Base-by-base conservation (phyloP, 495 filamentous ascomycete genomes). In the Penicillium taxi region DNA sequence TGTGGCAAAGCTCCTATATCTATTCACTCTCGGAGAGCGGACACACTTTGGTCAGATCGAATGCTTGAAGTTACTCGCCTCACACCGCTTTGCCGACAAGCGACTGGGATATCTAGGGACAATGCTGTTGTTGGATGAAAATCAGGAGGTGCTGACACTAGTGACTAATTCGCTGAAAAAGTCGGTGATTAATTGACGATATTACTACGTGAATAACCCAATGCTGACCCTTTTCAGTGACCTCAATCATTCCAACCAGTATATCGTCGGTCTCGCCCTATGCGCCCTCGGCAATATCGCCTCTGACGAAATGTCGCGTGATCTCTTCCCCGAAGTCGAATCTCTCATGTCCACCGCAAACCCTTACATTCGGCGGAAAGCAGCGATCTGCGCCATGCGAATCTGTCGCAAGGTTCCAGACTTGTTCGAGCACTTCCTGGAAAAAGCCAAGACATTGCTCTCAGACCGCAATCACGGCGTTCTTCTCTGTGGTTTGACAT, bases 1-100 rank as follows among this genome's bases (percentile, higher is more conserved):
- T 74, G 93, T 98, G 40, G 89, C 91, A 44, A 98, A 98, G 59
- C 77, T 98, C 13, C 74, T 98, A 25, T 98, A 98, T 53, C 85
- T 98, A 35, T 98, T 98, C 59, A 98, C 91, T 2, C 76, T 98
- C n/a, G 91, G 91, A 39, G 91, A 98, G 61, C 76, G 91, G 41
- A 98, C 91, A 42, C 91, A 98, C 67, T 98, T 98, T 56, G 91
- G 91, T 35, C 91, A 98, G 69, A 96, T 98, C 63, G 91, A 98
- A 81, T 98, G 91, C 63, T 74, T 98, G 55, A 98, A 96, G 64
- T 74, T 98, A 28, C 77, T 98, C 12, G 91, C 91, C 37, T 96
- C 93, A 8, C 89, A 93, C 41, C 84, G 89, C 25, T 98, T 98
- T 59, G 91, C 93, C 47, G 91, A 98, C 72, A 98, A 98, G 68